phyloP scores from a whole-genome alignment of 768 basidiomycete genomes.

The Tremella fuciformis region DNA sequence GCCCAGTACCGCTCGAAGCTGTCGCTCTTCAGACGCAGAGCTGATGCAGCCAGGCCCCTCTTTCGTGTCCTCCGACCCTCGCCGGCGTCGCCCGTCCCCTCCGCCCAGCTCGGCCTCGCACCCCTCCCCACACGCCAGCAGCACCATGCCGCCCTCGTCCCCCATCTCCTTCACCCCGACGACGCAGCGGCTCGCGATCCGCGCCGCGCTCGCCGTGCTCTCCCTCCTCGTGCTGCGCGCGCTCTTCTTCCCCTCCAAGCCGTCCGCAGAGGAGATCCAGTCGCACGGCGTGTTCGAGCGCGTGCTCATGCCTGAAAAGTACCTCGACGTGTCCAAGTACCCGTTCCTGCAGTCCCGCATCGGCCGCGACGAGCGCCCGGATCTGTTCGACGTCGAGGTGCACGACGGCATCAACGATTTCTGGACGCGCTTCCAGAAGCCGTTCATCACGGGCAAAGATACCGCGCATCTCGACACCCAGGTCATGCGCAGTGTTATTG shows the following conservation, averaged over 20 bases:
- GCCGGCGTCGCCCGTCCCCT: constrained; percentile 9
- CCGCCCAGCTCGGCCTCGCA: constrained; percentile 8
- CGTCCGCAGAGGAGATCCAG: constrained; percentile 56
- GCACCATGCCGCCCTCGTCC: constrained; percentile 17
- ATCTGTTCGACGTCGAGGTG: constrained; percentile 73
- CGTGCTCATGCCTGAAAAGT: constrained; percentile 65
- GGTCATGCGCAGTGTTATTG: constrained; percentile 80
- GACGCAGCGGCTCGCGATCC: constrained; percentile 44
- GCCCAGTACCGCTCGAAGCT: too few relatives aligned
- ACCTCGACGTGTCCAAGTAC: constrained; percentile 82
- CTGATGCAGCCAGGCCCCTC: background rate
- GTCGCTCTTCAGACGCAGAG: background rate
- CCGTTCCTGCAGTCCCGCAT: constrained; percentile 82
- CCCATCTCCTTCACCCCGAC: constrained; percentile 22
- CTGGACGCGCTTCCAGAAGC: constrained; percentile 88
- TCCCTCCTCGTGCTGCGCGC: constrained; percentile 42
- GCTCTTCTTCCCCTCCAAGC: constrained; percentile 42
- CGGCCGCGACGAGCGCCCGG: constrained; percentile 76
- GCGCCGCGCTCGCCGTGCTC: constrained; percentile 38
- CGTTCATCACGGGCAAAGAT: constrained; percentile 78
- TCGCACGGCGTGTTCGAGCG: constrained; percentile 66
- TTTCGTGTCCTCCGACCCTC: constrained; percentile 9
- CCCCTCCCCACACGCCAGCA: constrained; percentile 15
- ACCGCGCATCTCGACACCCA: constrained; percentile 88
- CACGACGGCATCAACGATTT: constrained; percentile 76